Conservation (phyloP, 495 filamentous ascomycete genomes). For the Cenococcum geophilum region DNA sequence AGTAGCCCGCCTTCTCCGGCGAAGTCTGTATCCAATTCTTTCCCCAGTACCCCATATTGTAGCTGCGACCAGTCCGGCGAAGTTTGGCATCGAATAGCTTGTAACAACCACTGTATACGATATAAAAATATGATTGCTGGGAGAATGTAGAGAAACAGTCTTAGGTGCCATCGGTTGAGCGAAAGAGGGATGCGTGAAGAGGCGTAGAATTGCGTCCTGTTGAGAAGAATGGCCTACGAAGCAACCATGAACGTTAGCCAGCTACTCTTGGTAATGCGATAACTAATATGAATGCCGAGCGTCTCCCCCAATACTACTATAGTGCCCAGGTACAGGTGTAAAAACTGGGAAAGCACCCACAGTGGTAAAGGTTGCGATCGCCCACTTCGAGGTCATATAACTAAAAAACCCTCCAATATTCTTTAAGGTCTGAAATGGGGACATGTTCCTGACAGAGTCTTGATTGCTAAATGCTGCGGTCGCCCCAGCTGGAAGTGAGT, state of each 20-base stretch:
- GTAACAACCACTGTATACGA: constrained; percentile 63
- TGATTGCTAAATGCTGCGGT: constrained; percentile 14
- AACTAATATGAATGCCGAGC: no score
- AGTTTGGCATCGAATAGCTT: constrained; percentile 89
- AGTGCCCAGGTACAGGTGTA: no score
- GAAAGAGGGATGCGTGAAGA: constrained; percentile 71
- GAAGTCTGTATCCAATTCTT: constrained; percentile 64
- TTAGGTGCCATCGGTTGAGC: constrained; percentile 59
- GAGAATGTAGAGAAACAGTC: constrained; percentile 63
- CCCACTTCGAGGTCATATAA: constrained; percentile 92
- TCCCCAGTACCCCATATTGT: constrained; percentile 65
- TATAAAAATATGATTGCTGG: constrained; percentile 69
- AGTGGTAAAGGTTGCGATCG: constrained; percentile 74
- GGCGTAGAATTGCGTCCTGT: constrained; percentile 88
- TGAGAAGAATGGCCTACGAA: constrained; percentile 70
- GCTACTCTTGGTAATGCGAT: no score
- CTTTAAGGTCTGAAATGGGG: constrained; percentile 40
- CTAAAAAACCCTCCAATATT: constrained; percentile 83
- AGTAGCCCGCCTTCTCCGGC: constrained; percentile 62
- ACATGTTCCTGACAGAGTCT: constrained; percentile 17
- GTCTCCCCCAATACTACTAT: no score
- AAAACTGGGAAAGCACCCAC: constrained; percentile 37
- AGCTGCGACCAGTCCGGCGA: constrained; percentile 66
- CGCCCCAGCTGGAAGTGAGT: constrained; percentile 37
- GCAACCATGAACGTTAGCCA: no score